Base-by-base conservation (phyloP, 306 rosid species). In the Cicer chorassanicum region DNA sequence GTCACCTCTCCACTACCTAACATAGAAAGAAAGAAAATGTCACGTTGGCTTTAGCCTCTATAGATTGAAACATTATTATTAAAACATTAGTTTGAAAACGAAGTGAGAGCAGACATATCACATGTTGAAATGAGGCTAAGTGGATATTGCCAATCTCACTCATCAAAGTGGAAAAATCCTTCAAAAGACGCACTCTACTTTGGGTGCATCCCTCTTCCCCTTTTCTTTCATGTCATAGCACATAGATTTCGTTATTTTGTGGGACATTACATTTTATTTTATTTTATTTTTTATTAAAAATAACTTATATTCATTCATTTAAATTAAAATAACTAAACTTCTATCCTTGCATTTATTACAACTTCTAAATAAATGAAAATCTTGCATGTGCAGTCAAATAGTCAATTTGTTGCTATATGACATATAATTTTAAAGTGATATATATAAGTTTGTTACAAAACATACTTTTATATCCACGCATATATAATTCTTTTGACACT, bases 61-160 rank as follows among this genome's bases (percentile, higher is more conserved):
- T 80, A 46, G 36, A 8, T 40, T 45, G 71, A 4, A 80, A 72
- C 74, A 60, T 70, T 63, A 60, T 56, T 56, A 65, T 70, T 63
- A 48, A 4, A 44, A 57, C 24, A 12, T 24, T 12, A n/a, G 36
- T 42, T 38, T 16, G 16, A 62, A 84, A 76, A 61, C 9, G 69
- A 29, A 34, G 15, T 43, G 38, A 70, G 61, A n/a, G 51, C 68
- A 81, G 76, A 72, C 84, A 82, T 6, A 13, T 75, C 82, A 82
- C 82, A 67, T 82, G 78, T 76, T 54, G 62, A 84, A 84, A 64
- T 55, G 50, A 65, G 46, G 40, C 75, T 18, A 55, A 44, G 70
- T 77, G 78, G 51, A 9, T 51, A 16, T 49, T 70, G 64, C 41
- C 12, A 21, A 48, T 36, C 70, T 54, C 55, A 65, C 65, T 78